Conservation (phyloP, 208 protist genomes). For the Leishmania martiniquensis region DNA sequence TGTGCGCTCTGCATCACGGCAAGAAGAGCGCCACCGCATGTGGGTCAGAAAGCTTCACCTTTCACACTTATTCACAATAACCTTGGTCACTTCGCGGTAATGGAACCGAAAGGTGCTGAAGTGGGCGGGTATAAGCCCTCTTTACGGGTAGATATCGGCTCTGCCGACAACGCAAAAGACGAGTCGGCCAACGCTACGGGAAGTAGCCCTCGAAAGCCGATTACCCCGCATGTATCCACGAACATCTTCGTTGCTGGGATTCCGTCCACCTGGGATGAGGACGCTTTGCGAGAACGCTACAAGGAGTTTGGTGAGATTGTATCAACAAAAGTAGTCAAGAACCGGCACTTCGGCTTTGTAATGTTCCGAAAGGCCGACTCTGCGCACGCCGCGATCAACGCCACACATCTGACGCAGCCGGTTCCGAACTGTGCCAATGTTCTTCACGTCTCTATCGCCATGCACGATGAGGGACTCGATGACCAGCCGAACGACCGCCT, state of each 20-base stretch:
- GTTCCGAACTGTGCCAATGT: conserved; percentile 51
- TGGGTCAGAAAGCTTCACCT: too few relatives aligned
- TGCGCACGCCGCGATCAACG: conserved; percentile 88
- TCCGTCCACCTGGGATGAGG: conserved; percentile 79
- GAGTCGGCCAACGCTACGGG: conserved; percentile 11
- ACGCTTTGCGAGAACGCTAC: conserved; percentile 67
- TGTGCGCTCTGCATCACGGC: not conserved
- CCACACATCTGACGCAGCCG: conserved; percentile 76
- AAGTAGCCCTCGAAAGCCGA: conserved; percentile 43
- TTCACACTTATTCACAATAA: not conserved
- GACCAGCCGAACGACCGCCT: conserved; percentile 86
- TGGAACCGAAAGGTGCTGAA: conserved; percentile 19
- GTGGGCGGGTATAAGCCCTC: conserved; percentile 63
- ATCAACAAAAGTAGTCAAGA: conserved; percentile 81
- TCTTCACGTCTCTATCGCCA: conserved; percentile 87
- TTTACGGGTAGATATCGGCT: conserved; percentile 68
- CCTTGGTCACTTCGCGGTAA: not conserved
- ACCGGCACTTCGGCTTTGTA: conserved; percentile 89
- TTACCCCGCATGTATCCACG: conserved; percentile 83
- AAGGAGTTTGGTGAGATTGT: conserved; percentile 85
- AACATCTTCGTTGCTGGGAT: conserved; percentile 92
- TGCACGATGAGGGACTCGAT: conserved; percentile 92
- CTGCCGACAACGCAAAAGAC: conserved; percentile 30
- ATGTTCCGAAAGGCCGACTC: conserved; percentile 85
- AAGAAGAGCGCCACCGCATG: not conserved